These are phyloP conservation scores for Mycena galopus DNA, from an alignment of 768 basidiomycete species.

Conservation along the genomic window DNA sequence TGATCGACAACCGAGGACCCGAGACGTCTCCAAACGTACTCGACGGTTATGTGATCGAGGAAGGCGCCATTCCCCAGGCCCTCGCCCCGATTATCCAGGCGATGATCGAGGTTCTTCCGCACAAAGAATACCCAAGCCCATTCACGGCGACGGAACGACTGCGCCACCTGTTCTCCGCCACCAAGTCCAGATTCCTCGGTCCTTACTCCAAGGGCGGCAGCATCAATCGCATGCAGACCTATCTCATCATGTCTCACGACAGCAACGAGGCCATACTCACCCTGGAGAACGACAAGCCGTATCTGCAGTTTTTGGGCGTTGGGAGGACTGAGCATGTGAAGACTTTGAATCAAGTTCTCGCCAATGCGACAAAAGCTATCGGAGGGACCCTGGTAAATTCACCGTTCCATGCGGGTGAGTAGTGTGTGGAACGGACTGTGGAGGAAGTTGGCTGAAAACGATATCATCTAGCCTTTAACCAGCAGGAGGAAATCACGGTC, in stretches of 20 bases:
- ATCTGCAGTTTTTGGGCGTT: conserved; percentile 38
- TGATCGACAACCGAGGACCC: conserved; percentile 35
- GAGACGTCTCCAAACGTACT: conserved; percentile 33
- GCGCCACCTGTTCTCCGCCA: conserved; percentile 19
- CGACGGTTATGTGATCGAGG: conserved; percentile 39
- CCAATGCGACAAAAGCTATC: conserved; percentile 34
- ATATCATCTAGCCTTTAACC: conserved; percentile 21
- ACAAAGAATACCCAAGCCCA: conserved; percentile 17
- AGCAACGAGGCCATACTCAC: conserved; percentile 35
- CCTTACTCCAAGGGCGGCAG: conserved; percentile 31
- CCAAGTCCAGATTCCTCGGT: conserved; percentile 28
- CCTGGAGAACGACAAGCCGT: conserved; percentile 30
- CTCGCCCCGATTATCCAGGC: conserved; percentile 35
- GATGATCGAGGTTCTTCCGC: conserved; percentile 34
- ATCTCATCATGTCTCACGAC: conserved; percentile 40
- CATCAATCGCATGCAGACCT: conserved; percentile 37
- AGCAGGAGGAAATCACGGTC: conserved; percentile 32
- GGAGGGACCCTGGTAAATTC: conserved; percentile 34
- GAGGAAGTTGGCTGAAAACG: background rate
- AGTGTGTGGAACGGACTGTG: background rate
- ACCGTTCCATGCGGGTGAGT: conserved; percentile 33
- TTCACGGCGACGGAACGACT: conserved; percentile 12
- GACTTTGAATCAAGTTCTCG: conserved; percentile 29
- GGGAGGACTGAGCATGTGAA: conserved; percentile 33
- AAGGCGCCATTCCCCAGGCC: conserved; percentile 37